Conservation (phyloP, 768 basidiomycete genomes). For the Naganishia friedmannii region DNA sequence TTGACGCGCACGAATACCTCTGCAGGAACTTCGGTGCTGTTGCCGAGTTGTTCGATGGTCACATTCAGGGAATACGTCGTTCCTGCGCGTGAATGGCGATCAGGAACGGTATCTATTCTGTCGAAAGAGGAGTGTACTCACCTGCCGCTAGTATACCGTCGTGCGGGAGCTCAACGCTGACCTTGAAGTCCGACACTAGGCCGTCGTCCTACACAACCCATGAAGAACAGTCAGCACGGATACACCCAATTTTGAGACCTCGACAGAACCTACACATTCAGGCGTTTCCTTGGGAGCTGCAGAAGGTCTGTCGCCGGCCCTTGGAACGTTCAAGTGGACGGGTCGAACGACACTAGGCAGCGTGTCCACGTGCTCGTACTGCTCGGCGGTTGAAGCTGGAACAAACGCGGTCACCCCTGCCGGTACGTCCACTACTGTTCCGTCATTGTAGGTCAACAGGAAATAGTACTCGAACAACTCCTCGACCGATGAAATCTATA, state of each 20-base stretch:
- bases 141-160: not conserved
- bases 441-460: conserved; percentile 5
- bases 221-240: not conserved
- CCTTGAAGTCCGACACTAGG: not conserved
- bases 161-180: not conserved
- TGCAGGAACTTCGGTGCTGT: conserved; percentile 7
- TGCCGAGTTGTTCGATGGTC: conserved; percentile 6
- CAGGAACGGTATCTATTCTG: not conserved
- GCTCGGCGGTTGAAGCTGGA: not conserved
- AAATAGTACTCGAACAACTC: conserved; percentile 25
- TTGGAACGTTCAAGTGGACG: too few relatives aligned
- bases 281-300: too few relatives aligned
- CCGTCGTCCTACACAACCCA: not conserved
- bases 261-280: too few relatives aligned
- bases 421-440: conserved; percentile 3
- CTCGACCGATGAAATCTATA: conserved; percentile 2
- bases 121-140: not conserved
- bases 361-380: too few relatives aligned
- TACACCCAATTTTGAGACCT: not conserved
- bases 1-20: not conserved
- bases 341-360: too few relatives aligned
- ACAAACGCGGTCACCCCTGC: conserved; percentile 21
- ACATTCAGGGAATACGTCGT: not conserved
- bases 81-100: not conserved
- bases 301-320: too few relatives aligned